Evolutionary conservation across 2,329 filamentous ascomycete species (phyloP), one percentile per base, ranked within the genome.

Genomic region (Trichoderma harzianum): DNA sequence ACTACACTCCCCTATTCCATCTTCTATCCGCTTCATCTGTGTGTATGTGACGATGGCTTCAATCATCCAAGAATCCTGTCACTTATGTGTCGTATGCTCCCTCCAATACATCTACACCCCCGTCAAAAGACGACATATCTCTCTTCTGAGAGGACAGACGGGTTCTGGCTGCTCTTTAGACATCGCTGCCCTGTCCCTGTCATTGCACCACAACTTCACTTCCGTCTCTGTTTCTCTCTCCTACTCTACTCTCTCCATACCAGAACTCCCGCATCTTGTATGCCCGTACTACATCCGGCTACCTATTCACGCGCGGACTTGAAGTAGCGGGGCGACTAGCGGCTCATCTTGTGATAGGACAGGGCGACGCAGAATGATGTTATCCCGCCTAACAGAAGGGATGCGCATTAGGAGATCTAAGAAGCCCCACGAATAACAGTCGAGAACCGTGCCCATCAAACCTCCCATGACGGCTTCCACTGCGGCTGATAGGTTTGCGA

Each of bases 151-250:
- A 47, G 18, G 18, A 5, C 2, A 26, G 5, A 32, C n/a, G n/a
- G 18, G 53, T 26, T 24, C 39, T 43, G 7, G 21, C 21, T 16
- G 55, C 16, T 60, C 28, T 39, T 47, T 58, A 26, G 5, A 24
- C 26, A 32, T 64, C 14, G 18, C 36, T 43, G 26, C 55, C 58
- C 70, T 69, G 64, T 72, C 58, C 58, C 32, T 60, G 58, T 51
- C 43, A 30, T 28, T 14, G 10, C 68, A 34, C 36, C 32, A 2
- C 55, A 36, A 68, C 12, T 3, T 62, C 60, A 63, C 39, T 24
- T 39, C 24, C 43, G 3, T 43, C 30, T 64, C 16, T 39, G 21
- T 24, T 36, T 36, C 30, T 51, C n/a, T 26, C 26, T 10, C 21
- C 21, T 28, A 18, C 24, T 18, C 11, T 24, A 16, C 51, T 21